Evolutionary conservation across 1,139 yeast genomes (phyloP).

Genomic region (Diutina siamensis): DNA sequence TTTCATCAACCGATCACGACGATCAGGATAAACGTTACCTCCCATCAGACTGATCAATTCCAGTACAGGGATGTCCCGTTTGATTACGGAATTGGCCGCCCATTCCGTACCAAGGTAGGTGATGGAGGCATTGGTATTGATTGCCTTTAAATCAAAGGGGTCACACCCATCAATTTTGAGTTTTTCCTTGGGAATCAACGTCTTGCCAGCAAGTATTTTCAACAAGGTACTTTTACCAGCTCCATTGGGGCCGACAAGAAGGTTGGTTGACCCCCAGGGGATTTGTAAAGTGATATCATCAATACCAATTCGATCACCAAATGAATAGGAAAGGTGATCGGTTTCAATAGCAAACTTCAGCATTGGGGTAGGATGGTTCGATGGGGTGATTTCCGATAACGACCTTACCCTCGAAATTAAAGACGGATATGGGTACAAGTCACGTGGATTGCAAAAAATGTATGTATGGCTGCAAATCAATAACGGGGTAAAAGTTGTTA

Average conservation of each 20-base stretch:
- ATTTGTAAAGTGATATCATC: conserved; percentile 48
- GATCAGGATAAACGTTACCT: conserved; percentile 57
- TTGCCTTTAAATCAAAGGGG: conserved; percentile 46
- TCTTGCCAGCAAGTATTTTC: conserved; percentile 81
- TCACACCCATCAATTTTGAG: conserved; percentile 68
- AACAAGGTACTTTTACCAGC: conserved; percentile 92
- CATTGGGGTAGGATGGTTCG: background rate
- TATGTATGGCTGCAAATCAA: too few species aligned
- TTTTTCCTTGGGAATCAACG: conserved; percentile 63
- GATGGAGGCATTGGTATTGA: conserved; percentile 25
- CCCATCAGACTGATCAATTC: conserved; percentile 75
- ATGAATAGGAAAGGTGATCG: conserved; percentile 54
- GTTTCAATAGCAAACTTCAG: conserved; percentile 32
- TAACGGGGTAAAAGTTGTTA: too few species aligned
- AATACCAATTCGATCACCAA: conserved; percentile 52
- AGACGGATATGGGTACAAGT: background rate
- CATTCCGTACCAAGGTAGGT: conserved; percentile 95
- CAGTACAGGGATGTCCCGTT: conserved; percentile 81
- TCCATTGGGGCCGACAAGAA: conserved; percentile 89
- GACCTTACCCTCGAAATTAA: background rate
- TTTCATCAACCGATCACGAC: conserved; percentile 65
- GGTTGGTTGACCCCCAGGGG: conserved; percentile 62
- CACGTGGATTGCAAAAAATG: too few species aligned
- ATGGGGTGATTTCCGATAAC: too few species aligned
- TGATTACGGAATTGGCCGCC: conserved; percentile 86